Conservation (phyloP, 768 basidiomycete genomes). For the Hemileccinum rubropunctum region DNA sequence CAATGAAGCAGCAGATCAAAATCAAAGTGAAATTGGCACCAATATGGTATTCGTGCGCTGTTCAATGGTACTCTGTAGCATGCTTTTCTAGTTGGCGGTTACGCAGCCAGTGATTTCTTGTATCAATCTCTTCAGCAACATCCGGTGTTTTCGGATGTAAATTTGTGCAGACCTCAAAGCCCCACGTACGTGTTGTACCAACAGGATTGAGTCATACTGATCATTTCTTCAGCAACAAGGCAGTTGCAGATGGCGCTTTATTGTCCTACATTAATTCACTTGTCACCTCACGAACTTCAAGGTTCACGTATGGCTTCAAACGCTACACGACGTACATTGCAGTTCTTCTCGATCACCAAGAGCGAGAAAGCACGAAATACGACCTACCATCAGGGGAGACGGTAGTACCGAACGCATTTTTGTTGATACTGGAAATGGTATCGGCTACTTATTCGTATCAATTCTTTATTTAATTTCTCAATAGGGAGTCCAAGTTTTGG, state of each 20-base stretch:
- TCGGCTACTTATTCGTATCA: neutral
- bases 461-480: neutral
- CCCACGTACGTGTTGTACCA: slow-evolving; percentile 38
- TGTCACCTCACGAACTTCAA: slow-evolving; percentile 43
- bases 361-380: slow-evolving; percentile 21
- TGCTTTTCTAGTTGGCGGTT: no score
- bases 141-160: no score
- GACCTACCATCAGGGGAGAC: slow-evolving; percentile 26
- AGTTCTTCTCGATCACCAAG: slow-evolving; percentile 33
- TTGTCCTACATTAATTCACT: neutral
- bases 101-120: no score
- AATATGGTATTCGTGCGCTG: slow-evolving; percentile 25
- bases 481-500: neutral
- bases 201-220: neutral
- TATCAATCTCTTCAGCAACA: no score
- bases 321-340: slow-evolving; percentile 28
- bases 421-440: slow-evolving; percentile 36
- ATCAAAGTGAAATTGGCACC: slow-evolving; percentile 16
- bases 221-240: neutral
- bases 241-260: neutral
- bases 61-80: no score
- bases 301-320: slow-evolving; percentile 38
- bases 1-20: slow-evolving; percentile 20
- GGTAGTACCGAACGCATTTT: slow-evolving; percentile 34
- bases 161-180: slow-evolving; percentile 41